A percentile compares a stretch with the other conserved stretches of the same genome.
Evolutionary conservation across 2,329 filamentous ascomycete genomes (phyloP).

Genomic region (Ascochyta fabae): DNA sequence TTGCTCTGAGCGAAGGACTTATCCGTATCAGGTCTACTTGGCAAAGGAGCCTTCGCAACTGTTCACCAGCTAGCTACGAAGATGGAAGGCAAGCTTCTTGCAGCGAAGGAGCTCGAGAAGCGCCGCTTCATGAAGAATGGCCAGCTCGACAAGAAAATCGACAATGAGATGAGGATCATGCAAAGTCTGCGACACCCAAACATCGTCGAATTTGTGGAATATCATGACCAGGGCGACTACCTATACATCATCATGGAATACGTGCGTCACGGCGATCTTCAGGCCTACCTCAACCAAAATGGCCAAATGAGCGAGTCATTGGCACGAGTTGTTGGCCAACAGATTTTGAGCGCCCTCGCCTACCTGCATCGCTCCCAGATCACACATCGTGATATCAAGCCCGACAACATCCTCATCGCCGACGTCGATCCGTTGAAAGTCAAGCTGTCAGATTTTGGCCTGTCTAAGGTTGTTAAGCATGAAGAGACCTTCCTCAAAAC

Average conservation of each 20-base stretch:
- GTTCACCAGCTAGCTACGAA: conserved; percentile 91
- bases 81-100: conserved; percentile 80
- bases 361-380: conserved; percentile 90
- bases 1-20: not conserved
- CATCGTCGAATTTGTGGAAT: conserved; percentile 90
- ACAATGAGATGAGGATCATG: conserved; percentile 99
- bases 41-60: conserved; percentile 92
- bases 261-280: conserved; percentile 81
- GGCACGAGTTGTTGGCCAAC: conserved; percentile 74
- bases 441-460: conserved; percentile 94
- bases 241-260: conserved; percentile 98
- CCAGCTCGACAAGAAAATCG: conserved; percentile 85
- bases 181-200: conserved; percentile 81
- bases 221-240: conserved; percentile 79
- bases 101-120: conserved; percentile 95
- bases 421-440: conserved; percentile 75
- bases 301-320: conserved; percentile 70
- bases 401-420: conserved; percentile 92
- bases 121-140: conserved; percentile 92
- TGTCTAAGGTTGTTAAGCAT: conserved; percentile 92
- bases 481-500: conserved; percentile 93
- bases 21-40: conserved; percentile 66
- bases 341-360: conserved; percentile 80
- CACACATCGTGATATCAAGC: conserved; percentile 98
- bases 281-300: conserved; percentile 69